These are phyloP conservation scores for Amylocarpus encephaloides DNA, from an alignment of 2,329 filamentous ascomycete species.

Conservation along the genomic window DNA sequence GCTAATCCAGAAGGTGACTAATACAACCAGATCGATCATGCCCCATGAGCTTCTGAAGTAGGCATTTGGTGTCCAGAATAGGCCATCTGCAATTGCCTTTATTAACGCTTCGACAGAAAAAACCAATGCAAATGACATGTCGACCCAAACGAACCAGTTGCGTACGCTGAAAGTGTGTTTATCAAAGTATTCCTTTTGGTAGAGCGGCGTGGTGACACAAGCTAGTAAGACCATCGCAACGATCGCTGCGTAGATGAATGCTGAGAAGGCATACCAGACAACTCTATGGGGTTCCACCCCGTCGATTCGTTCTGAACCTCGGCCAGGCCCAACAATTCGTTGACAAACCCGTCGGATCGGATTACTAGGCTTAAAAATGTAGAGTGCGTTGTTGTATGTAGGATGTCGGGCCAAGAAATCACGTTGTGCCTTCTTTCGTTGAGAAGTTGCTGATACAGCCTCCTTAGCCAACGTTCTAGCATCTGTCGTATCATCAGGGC, in stretches of 20 bases:
- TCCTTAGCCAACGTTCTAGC: constrained; percentile 85
- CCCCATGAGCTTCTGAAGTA: constrained; percentile 97
- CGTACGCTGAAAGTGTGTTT: constrained; percentile 50
- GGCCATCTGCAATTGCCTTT: constrained; percentile 91
- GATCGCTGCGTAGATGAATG: constrained; percentile 88
- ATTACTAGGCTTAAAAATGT: constrained; percentile 74
- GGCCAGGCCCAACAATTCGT: constrained; percentile 81
- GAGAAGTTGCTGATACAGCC: constrained; percentile 75
- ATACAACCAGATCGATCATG: constrained; percentile 84
- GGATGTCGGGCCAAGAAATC: constrained; percentile 85
- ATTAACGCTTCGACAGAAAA: constrained; percentile 83
- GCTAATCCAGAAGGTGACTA: constrained; percentile 93
- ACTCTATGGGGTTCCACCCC: constrained; percentile 83
- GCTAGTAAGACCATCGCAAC: constrained; percentile 97
- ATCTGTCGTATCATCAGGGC: constrained; percentile 71
- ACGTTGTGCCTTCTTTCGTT: constrained; percentile 79
- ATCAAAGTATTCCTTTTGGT: constrained; percentile 80
- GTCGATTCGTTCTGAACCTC: constrained; percentile 80
- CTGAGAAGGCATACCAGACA: constrained; percentile 89
- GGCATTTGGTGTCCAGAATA: constrained; percentile 95
- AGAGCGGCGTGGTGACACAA: constrained; percentile 89
- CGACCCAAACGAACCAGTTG: constrained; percentile 95
- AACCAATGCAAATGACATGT: constrained; percentile 79
- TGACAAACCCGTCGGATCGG: constrained; percentile 79
- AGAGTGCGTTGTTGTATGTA: constrained; percentile 87